Conservation (phyloP, 1,284 basidiomycete genomes). For the Ustilago loliicola region DNA sequence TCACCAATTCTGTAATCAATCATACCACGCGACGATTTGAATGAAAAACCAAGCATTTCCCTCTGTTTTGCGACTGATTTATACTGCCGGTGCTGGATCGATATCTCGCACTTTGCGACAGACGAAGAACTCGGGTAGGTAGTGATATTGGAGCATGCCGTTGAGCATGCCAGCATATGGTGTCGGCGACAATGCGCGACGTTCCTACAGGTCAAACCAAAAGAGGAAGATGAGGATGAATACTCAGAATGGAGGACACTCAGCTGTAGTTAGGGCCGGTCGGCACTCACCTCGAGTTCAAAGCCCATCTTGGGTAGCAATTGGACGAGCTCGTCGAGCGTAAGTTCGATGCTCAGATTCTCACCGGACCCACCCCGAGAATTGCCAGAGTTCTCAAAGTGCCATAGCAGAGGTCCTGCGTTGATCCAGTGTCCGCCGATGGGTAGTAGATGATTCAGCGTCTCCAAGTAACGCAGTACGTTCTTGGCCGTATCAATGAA, state of each 20-base stretch:
- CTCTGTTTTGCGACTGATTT: background rate
- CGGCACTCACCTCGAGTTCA: conserved; percentile 77
- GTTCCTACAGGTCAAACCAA: conserved; percentile 75
- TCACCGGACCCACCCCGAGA: conserved; percentile 20
- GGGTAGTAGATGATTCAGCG: conserved; percentile 63
- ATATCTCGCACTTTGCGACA: conserved; percentile 64
- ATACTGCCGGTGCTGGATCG: conserved; percentile 52
- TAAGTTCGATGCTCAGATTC: conserved; percentile 79
- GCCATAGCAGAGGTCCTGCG: conserved; percentile 91
- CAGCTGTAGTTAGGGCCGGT: background rate
- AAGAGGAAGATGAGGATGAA: background rate
- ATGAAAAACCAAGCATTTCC: conserved; percentile 10
- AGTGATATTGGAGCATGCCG: conserved; percentile 89
- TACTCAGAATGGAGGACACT: background rate
- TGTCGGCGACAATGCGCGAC: conserved; percentile 79
- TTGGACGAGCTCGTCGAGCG: conserved; percentile 85
- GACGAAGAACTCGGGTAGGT: conserved; percentile 75
- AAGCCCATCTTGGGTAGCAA: conserved; percentile 85
- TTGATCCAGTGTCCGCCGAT: conserved; percentile 66
- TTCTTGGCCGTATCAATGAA: conserved; percentile 88
- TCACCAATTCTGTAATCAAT: conserved; percentile 16
- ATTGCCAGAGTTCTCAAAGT: conserved; percentile 85
- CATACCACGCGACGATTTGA: conserved; percentile 18
- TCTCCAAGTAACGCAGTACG: conserved; percentile 65
- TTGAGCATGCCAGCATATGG: conserved; percentile 88